Evolutionary conservation across 805 yeast genomes (phyloP).

Genomic region (Candida suzukii): DNA sequence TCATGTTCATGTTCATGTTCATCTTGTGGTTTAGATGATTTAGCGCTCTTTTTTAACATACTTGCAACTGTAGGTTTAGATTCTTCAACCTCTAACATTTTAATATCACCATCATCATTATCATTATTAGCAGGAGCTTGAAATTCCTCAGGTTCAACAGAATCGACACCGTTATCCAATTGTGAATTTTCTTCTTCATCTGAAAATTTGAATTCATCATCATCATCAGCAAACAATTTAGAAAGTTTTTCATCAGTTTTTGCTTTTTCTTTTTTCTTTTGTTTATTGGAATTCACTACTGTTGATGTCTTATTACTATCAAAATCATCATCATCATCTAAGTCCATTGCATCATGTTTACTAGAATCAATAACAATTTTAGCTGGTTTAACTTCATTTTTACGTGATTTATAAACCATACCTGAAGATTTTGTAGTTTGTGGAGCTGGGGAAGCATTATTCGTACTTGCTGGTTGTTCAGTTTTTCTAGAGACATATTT

Average conservation of each 20-base stretch:
- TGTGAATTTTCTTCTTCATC: constrained; percentile 1
- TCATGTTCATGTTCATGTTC: background rate
- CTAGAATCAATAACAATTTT: background rate
- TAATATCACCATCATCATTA: constrained; percentile 6
- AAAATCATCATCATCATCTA: background rate
- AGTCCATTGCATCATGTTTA: background rate
- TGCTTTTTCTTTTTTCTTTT: constrained; percentile 3
- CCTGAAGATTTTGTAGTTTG: background rate
- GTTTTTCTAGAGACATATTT: constrained; percentile 25
- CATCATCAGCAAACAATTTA: constrained; percentile 18
- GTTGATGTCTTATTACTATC: constrained; percentile 7
- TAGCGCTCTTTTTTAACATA: background rate
- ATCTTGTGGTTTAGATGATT: background rate
- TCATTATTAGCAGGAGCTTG: too few species aligned
- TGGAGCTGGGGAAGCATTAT: background rate
- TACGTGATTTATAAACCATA: background rate
- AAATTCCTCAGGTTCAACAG: constrained; percentile 3
- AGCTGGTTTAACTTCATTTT: background rate
- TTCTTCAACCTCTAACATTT: background rate
- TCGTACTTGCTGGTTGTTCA: background rate
- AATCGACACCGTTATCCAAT: background rate
- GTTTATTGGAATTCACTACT: constrained; percentile 5
- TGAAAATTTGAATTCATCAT: constrained; percentile 10
- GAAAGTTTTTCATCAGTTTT: constrained; percentile 12
- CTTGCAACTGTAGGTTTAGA: background rate